phyloP scores from a whole-genome alignment of 2,329 filamentous ascomycete genomes.

The Xylaria polymorpha region DNA sequence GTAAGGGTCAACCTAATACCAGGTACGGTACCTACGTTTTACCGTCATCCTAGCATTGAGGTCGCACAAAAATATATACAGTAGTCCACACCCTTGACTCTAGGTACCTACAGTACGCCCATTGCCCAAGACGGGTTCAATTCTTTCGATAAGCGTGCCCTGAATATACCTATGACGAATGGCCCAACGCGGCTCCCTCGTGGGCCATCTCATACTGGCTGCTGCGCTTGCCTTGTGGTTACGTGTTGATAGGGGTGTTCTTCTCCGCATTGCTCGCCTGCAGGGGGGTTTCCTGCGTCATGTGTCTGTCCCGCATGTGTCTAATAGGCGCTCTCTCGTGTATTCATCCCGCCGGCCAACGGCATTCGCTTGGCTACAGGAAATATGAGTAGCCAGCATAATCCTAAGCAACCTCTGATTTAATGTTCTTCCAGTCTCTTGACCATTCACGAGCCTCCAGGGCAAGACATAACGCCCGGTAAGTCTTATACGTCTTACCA shows the following conservation, averaged over 20 bases:
- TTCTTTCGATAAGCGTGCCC: neutral
- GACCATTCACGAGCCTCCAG: neutral
- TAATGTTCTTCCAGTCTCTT: slow-evolving; percentile 1
- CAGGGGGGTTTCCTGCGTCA: slow-evolving; percentile 13
- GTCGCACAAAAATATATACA: neutral
- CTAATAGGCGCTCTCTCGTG: slow-evolving; percentile 6
- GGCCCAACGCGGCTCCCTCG: slow-evolving; percentile 16
- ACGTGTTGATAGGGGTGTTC: neutral
- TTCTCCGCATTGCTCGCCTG: neutral
- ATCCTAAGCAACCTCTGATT: slow-evolving; percentile 5
- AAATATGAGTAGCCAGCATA: slow-evolving; percentile 9
- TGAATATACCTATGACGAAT: neutral
- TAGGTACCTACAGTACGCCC: no score
- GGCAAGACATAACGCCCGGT: slow-evolving; percentile 6
- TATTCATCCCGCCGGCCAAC: slow-evolving; percentile 4
- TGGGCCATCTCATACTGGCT: neutral
- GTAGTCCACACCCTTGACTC: neutral
- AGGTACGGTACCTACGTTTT: no score
- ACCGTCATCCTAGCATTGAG: neutral
- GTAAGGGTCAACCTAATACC: neutral
- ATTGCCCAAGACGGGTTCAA: neutral
- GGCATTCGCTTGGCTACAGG: slow-evolving; percentile 3
- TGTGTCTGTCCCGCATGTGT: slow-evolving; percentile 3
- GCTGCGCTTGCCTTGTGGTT: slow-evolving; percentile 5
- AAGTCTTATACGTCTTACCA: neutral